A percentile compares a stretch with the other conserved stretches of the same genome.
Conservation (phyloP, 306 rosid genomes). For the Benincasa hispida region DNA sequence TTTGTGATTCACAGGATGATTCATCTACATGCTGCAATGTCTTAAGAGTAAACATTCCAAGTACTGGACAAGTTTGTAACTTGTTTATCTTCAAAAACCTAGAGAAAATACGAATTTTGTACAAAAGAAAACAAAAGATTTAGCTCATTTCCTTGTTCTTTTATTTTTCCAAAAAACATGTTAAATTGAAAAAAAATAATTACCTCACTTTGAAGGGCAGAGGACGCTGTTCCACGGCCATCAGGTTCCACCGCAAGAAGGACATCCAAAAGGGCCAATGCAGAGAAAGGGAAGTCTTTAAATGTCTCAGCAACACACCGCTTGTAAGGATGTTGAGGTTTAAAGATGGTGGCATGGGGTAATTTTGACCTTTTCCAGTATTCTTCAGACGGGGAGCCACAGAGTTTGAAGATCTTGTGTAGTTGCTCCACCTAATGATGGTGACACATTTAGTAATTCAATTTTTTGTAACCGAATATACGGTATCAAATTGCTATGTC, state of each 20-base stretch:
- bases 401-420: conserved; percentile 87
- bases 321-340: conserved; percentile 75
- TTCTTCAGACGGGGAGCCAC: conserved; percentile 86
- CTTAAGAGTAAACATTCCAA: background rate
- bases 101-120: background rate
- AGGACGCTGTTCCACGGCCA: conserved; percentile 57
- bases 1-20: background rate
- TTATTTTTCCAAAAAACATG: background rate
- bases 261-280: conserved; percentile 48
- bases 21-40: background rate
- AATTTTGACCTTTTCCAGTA: conserved; percentile 75
- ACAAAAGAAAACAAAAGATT: conserved; percentile 2
- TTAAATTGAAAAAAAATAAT: background rate
- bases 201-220: conserved; percentile 73
- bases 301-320: conserved; percentile 52
- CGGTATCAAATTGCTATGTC: background rate
- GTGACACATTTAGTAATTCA: background rate
- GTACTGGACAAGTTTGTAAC: background rate
- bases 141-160: background rate
- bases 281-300: conserved; percentile 47
- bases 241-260: conserved; percentile 77
- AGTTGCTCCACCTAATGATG: conserved; percentile 82
- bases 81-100: background rate
- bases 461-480: background rate
- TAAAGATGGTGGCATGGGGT: conserved; percentile 69